phyloP scores from a whole-genome alignment of 2,329 filamentous ascomycete genomes.

The Curvularia verruculosa region DNA sequence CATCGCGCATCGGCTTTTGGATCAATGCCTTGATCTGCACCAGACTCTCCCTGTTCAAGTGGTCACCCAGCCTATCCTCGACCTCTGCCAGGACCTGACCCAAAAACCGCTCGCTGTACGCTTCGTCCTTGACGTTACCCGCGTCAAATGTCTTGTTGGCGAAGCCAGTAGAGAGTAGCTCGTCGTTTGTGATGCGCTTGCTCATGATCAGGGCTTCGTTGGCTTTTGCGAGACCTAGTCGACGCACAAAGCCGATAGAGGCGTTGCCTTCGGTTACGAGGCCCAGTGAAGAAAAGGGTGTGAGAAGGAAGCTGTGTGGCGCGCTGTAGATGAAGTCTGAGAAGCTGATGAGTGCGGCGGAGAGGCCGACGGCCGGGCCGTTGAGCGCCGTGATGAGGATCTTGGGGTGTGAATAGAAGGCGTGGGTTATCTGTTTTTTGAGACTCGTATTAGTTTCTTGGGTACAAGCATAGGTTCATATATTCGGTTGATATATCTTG shows the following conservation, averaged over 20 bases:
- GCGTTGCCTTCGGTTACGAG: constrained; percentile 89
- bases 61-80: constrained; percentile 76
- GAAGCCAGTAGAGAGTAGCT: constrained; percentile 78
- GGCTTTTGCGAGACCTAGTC: constrained; percentile 79
- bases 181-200: constrained; percentile 73
- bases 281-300: constrained; percentile 87
- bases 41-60: constrained; percentile 80
- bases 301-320: constrained; percentile 82
- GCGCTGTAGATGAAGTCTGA: constrained; percentile 90
- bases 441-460: not conserved
- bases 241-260: constrained; percentile 75
- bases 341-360: constrained; percentile 79
- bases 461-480: not conserved
- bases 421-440: constrained; percentile 73
- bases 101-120: constrained; percentile 65
- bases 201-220: constrained; percentile 95
- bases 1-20: constrained; percentile 71
- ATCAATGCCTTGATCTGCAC: constrained; percentile 85
- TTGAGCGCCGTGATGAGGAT: constrained; percentile 91
- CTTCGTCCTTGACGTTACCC: constrained; percentile 62
- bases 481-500: not conserved
- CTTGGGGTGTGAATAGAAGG: constrained; percentile 93
- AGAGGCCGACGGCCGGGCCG: constrained; percentile 87
- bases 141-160: constrained; percentile 80
- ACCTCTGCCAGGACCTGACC: constrained; percentile 77